These are phyloP conservation scores for Fulvia fulva DNA, from an alignment of 2,329 filamentous ascomycete species.

Conservation along the genomic window DNA sequence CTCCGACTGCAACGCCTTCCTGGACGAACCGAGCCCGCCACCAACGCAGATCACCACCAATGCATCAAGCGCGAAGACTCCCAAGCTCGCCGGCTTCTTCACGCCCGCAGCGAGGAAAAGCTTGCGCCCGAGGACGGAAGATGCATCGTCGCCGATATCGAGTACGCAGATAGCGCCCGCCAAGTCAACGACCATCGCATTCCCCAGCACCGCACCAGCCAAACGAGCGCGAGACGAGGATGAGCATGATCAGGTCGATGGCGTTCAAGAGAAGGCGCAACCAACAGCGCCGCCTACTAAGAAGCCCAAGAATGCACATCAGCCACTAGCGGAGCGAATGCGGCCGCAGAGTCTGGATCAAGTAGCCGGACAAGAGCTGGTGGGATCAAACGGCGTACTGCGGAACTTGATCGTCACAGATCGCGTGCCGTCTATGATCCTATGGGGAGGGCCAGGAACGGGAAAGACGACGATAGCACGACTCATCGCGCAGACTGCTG, in stretches of 20 bases:
- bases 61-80: constrained; percentile 19
- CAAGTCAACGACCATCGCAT: constrained; percentile 13
- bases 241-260: constrained; percentile 18
- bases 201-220: constrained; percentile 23
- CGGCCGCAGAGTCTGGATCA: constrained; percentile 78
- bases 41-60: constrained; percentile 34
- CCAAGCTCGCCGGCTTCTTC: constrained; percentile 53
- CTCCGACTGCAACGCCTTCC: constrained; percentile 67
- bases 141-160: constrained; percentile 21
- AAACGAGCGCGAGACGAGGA: constrained; percentile 29
- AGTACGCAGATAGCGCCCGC: constrained; percentile 19
- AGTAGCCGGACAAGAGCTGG: constrained; percentile 86
- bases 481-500: constrained; percentile 78
- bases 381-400: constrained; percentile 78
- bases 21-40: constrained; percentile 52
- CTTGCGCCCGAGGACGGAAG: constrained; percentile 27
- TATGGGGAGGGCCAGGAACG: constrained; percentile 80
- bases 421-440: constrained; percentile 86
- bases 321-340: constrained; percentile 91
- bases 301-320: constrained; percentile 61
- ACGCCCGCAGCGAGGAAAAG: constrained; percentile 47
- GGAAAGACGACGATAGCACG: constrained; percentile 91
- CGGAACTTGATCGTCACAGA: constrained; percentile 81
- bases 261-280: constrained; percentile 10
- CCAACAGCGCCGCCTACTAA: constrained; percentile 56